Percentiles rank a stretch among this genome's conserved stretches.
phyloP scores from a whole-genome alignment of 768 basidiomycete genomes.

The Russula lepida region DNA sequence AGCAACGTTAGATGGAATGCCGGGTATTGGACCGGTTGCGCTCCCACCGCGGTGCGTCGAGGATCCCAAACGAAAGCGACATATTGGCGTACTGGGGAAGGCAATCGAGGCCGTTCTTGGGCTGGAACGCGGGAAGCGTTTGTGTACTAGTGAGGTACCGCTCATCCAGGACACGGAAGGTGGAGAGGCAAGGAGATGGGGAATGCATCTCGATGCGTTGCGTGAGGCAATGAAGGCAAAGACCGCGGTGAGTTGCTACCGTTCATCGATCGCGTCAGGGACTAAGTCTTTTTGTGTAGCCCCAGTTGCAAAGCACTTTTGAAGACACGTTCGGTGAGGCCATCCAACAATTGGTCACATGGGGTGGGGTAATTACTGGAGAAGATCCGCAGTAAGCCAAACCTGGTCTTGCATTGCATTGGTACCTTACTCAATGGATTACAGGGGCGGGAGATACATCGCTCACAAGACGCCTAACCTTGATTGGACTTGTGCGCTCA shows the following conservation, averaged over 20 bases:
- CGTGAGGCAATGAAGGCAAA: conserved; percentile 49
- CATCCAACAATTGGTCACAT: conserved; percentile 64
- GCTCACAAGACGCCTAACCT: conserved; percentile 65
- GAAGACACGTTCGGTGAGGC: conserved; percentile 74
- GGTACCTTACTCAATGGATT: conserved; percentile 10
- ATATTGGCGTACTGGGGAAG: conserved; percentile 69
- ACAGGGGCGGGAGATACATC: conserved; percentile 63
- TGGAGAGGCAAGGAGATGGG: conserved; percentile 73
- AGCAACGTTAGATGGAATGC: conserved; percentile 51
- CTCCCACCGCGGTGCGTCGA: conserved; percentile 69
- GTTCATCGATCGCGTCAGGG: not conserved
- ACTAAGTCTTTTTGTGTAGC: conserved; percentile 30
- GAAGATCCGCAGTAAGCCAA: conserved; percentile 54
- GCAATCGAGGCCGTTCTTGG: conserved; percentile 57
- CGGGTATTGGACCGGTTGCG: conserved; percentile 67
- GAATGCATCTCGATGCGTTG: conserved; percentile 51
- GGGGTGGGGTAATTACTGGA: conserved; percentile 62
- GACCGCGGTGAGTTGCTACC: conserved; percentile 37
- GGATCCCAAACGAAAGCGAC: conserved; percentile 64
- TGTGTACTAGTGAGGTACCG: conserved; percentile 49
- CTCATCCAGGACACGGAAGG: conserved; percentile 40
- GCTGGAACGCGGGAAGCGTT: conserved; percentile 51
- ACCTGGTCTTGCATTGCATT: not conserved
- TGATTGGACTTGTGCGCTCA: conserved; percentile 55
- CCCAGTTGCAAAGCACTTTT: conserved; percentile 46